Base-by-base conservation (phyloP, 345 rosid genomes). In the Xanthoceras sorbifolium region DNA sequence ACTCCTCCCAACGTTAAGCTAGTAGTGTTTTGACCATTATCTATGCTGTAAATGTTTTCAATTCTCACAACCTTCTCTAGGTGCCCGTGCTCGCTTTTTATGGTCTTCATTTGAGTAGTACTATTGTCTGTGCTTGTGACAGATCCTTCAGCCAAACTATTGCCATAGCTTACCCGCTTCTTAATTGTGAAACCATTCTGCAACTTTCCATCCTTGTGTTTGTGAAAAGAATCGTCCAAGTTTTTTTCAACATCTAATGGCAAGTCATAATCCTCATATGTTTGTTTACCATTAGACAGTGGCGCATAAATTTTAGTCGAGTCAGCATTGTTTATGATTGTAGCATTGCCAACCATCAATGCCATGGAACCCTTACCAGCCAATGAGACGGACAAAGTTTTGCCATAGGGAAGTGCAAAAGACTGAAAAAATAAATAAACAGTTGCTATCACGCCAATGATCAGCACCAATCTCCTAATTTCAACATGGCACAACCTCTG, bases 381-480 rank as follows among this genome's bases (percentile, higher is more conserved):
- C 29, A 74, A 54, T 50, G 72, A 79, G 28, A 70, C 36, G 74
- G 69, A 73, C 68, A 73, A 78, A 12, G 20, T 44, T 72, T 29
- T 79, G 48, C 72, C 69, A 62, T 88, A 76, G 2, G 87, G 82
- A 75, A 90, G 78, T 23, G 78, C 82, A 22, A 68, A 84, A 81
- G 81, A 82, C 82, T 85, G 93, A 48, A 86, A 82, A 57, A 87
- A 25, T 59, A 86, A 77, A 40, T 82, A 57, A 63, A 81, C 73
- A 57, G 83, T 71, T 66, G 89, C 76, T 20, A 71, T 85, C 54
- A 84, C 44, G 20, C 82, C 72, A n/a, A 84, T 64, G 25, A 89
- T 64, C 29, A 82, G 61, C 74, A 89, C 73, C 79, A 87, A 67
- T 77, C 89, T 90, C 71, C 93, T 64, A 67, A 85, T 81, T 68